These are phyloP conservation scores for Mycena indigotica DNA, from an alignment of 768 basidiomycete genomes.

Conservation along the genomic window DNA sequence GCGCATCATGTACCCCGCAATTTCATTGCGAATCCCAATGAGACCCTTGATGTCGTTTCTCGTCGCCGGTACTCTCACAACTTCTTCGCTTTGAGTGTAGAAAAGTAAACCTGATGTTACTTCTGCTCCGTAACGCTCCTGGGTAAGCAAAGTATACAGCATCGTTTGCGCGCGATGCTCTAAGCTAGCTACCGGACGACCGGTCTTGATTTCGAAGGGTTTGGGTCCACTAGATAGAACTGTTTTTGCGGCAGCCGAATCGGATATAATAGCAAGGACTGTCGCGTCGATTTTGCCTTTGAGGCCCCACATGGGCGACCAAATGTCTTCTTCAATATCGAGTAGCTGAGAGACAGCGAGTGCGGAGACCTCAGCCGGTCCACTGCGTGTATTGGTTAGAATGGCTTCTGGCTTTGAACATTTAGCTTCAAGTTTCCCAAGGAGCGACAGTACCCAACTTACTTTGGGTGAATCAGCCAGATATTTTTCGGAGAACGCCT, in stretches of 20 bases:
- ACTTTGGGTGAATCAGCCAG: constrained; percentile 69
- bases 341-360: constrained; percentile 77
- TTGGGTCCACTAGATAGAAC: constrained; percentile 44
- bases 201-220: constrained; percentile 97
- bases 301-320: constrained; percentile 92
- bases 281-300: constrained; percentile 96
- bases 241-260: constrained; percentile 32
- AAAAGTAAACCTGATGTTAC: constrained; percentile 86
- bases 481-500: constrained; percentile 66
- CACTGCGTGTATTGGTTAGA: constrained; percentile 68
- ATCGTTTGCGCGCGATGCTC: constrained; percentile 98
- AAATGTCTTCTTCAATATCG: constrained; percentile 96
- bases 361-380: constrained; percentile 47
- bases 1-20: constrained; percentile 76
- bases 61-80: constrained; percentile 77
- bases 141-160: constrained; percentile 89
- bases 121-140: constrained; percentile 85
- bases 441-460: background rate
- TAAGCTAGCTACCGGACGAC: constrained; percentile 70
- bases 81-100: constrained; percentile 90
- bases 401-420: constrained; percentile 57
- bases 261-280: constrained; percentile 66
- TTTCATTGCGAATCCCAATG: constrained; percentile 78
- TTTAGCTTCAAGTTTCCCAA: background rate
- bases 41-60: constrained; percentile 85